Percentiles rank a stretch among this genome's conserved stretches.
phyloP scores from a whole-genome alignment of 2,329 filamentous ascomycete genomes.

The Fusarium transvaalense region DNA sequence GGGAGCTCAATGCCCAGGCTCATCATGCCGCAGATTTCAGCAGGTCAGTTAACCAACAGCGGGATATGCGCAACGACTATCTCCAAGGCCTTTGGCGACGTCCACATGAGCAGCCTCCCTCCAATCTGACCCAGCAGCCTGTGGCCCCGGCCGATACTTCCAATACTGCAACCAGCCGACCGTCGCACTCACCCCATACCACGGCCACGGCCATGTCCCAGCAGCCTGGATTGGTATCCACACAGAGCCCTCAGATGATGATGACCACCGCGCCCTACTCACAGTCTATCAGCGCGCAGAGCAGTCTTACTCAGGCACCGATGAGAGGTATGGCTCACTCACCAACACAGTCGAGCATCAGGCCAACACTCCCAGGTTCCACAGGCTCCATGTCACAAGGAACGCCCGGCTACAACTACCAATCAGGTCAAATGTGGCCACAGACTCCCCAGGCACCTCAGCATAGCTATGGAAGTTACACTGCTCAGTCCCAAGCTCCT shows the following conservation, averaged over 20 bases:
- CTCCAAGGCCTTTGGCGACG: slow-evolving; percentile 85
- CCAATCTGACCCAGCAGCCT: slow-evolving; percentile 62
- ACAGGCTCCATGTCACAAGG: slow-evolving; percentile 65
- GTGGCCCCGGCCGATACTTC: slow-evolving; percentile 58
- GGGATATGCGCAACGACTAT: slow-evolving; percentile 82
- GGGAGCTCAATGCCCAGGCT: slow-evolving; percentile 87
- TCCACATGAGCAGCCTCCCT: slow-evolving; percentile 80
- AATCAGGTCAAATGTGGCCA: slow-evolving; percentile 73
- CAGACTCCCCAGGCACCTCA: slow-evolving; percentile 74
- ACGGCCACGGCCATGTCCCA: slow-evolving; percentile 67
- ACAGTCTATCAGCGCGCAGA: slow-evolving; percentile 77
- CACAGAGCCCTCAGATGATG: slow-evolving; percentile 75
- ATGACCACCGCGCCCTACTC: slow-evolving; percentile 76
- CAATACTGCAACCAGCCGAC: slow-evolving; percentile 62
- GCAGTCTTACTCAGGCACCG: slow-evolving; percentile 77
- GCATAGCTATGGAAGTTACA: slow-evolving; percentile 66
- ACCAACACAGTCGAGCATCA: slow-evolving; percentile 71
- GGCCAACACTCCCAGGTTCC: slow-evolving; percentile 71
- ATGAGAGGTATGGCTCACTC: slow-evolving; percentile 74
- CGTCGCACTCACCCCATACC: slow-evolving; percentile 70
- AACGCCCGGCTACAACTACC: slow-evolving; percentile 72
- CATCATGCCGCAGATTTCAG: slow-evolving; percentile 93
- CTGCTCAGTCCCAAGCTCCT: slow-evolving; percentile 65
- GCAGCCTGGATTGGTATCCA: slow-evolving; percentile 69
- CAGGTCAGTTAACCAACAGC: slow-evolving; percentile 83